phyloP scores from a whole-genome alignment of 2,329 filamentous ascomycete species.

The Zymoseptoria brevis region DNA sequence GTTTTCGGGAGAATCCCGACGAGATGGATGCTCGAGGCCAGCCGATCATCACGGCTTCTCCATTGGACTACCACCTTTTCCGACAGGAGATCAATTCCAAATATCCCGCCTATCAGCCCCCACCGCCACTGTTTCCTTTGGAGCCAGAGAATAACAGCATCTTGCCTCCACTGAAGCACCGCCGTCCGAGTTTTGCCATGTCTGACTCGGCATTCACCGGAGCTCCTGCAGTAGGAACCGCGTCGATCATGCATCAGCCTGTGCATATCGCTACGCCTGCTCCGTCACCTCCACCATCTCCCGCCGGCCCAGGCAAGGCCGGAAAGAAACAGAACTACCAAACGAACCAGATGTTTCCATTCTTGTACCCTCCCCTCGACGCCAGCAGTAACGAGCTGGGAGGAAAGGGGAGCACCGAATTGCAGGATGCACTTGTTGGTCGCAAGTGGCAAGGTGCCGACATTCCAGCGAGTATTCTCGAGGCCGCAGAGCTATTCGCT shows the following conservation, averaged over 20 bases:
- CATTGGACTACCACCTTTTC: conserved; percentile 91
- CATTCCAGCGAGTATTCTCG: conserved; percentile 86
- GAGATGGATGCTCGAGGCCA: conserved; percentile 55
- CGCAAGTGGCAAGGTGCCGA: conserved; percentile 89
- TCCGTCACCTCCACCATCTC: conserved; percentile 89
- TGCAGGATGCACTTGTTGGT: conserved; percentile 73
- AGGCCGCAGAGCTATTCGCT: conserved; percentile 88
- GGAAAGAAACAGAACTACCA: conserved; percentile 99
- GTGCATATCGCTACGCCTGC: conserved; percentile 98
- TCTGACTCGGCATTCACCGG: conserved; percentile 36
- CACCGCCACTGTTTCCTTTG: conserved; percentile 70
- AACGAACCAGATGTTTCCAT: conserved; percentile 97
- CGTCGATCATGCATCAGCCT: conserved; percentile 85
- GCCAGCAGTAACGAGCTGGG: conserved; percentile 81
- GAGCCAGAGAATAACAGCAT: conserved; percentile 89
- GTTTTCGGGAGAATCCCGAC: conserved; percentile 52
- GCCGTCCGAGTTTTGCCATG: conserved; percentile 42
- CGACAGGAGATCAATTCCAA: conserved; percentile 96
- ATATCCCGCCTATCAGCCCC: conserved; percentile 92
- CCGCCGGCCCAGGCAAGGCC: conserved; percentile 72
- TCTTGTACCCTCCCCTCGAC: conserved; percentile 91
- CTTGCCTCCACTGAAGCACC: conserved; percentile 72
- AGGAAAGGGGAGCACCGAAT: conserved; percentile 73
- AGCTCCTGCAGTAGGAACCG: conserved; percentile 39
- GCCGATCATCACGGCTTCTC: conserved; percentile 83